phyloP scores from a whole-genome alignment of 2,329 filamentous ascomycete species.

The Curvularia sp. region DNA sequence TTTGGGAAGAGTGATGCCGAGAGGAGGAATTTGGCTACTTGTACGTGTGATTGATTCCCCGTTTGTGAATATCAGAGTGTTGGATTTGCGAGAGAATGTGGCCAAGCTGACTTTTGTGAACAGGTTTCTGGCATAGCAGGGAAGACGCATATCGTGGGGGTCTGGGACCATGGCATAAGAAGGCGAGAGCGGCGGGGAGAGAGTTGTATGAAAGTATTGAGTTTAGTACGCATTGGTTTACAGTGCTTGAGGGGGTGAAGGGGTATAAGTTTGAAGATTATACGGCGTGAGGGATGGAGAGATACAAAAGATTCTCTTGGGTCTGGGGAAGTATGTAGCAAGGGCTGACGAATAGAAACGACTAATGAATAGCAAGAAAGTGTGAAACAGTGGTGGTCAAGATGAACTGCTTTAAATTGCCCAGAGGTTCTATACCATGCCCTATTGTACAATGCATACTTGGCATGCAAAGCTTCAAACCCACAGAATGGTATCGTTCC shows the following conservation, averaged over 20 bases:
- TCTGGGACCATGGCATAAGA: constrained; percentile 62
- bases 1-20: constrained; percentile 76
- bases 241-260: constrained; percentile 69
- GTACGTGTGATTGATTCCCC: constrained; percentile 44
- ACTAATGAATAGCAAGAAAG: neutral
- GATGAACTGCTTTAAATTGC: constrained; percentile 41
- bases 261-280: constrained; percentile 61
- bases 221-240: constrained; percentile 58
- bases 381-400: neutral
- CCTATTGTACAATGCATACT: constrained; percentile 47
- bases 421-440: constrained; percentile 40
- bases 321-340: neutral
- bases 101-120: constrained; percentile 29
- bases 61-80: neutral
- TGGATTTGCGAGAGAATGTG: neutral
- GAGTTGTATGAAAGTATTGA: constrained; percentile 55
- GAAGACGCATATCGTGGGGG: constrained; percentile 68
- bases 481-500: constrained; percentile 19
- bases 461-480: constrained; percentile 29
- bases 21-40: constrained; percentile 80
- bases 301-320: neutral
- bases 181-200: constrained; percentile 58
- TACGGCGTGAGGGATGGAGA: constrained; percentile 16
- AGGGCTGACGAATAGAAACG: constrained; percentile 2
- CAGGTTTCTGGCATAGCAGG: constrained; percentile 70